Percentiles rank a stretch among this genome's conserved stretches.
These are phyloP conservation scores for Pythium graminicola DNA, from an alignment of 352 stramenopile genomes.

Conservation along the genomic window DNA sequence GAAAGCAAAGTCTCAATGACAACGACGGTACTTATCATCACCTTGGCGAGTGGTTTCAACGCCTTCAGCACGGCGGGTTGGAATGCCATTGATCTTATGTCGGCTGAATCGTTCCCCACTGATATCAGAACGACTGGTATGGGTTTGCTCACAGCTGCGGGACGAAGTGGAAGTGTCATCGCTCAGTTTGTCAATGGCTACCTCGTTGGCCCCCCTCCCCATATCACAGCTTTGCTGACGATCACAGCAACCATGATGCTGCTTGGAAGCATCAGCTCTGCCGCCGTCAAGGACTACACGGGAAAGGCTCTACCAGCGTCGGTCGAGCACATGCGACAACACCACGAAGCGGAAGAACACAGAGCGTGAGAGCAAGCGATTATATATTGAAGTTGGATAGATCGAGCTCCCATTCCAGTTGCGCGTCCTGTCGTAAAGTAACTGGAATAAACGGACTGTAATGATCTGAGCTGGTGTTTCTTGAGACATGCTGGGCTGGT, in stretches of 20 bases:
- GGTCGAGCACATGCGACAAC: constrained; percentile 48
- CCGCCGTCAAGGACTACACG: constrained; percentile 50
- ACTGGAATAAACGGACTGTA: constrained; percentile 14
- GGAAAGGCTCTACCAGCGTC: constrained; percentile 49
- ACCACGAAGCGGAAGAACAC: constrained; percentile 7
- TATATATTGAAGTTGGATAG: constrained; percentile 57
- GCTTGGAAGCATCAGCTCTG: constrained; percentile 54
- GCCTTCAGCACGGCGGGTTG: constrained; percentile 86
- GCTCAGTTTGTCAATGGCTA: constrained; percentile 90
- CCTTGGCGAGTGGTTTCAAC: constrained; percentile 86
- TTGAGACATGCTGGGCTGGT: background rate
- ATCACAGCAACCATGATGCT: constrained; percentile 81
- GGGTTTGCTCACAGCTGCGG: constrained; percentile 76
- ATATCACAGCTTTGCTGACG: constrained; percentile 65
- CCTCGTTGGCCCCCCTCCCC: constrained; percentile 63
- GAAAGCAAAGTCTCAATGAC: constrained; percentile 6
- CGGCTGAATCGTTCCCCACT: constrained; percentile 87
- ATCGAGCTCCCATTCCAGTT: constrained; percentile 51
- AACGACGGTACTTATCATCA: constrained; percentile 54
- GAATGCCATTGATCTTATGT: constrained; percentile 91
- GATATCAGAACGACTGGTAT: constrained; percentile 86
- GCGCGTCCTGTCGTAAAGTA: background rate
- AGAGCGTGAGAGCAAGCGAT: background rate
- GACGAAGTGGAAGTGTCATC: constrained; percentile 80
- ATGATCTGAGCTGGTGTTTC: background rate